Evolutionary conservation across 208 protist genomes (phyloP), one percentile per base, ranked within the genome.

Genomic region (Endotrypanum monterogeii): DNA sequence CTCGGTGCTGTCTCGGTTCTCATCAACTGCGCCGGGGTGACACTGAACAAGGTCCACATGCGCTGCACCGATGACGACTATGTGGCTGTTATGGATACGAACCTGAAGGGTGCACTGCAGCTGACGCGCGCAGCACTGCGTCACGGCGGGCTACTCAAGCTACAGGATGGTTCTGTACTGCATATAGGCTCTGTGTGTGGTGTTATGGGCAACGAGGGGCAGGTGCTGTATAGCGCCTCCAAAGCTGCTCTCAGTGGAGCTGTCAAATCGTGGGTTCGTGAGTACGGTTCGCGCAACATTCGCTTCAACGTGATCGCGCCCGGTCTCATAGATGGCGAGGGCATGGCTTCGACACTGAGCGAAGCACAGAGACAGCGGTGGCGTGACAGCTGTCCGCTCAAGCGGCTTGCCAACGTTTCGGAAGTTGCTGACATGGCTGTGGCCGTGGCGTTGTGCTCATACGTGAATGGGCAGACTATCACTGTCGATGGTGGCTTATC

Each of bases 271-370:
- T 90, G 89, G 76, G 86, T 89, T 16, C 82, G 80, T 50, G 95
- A 98, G 82, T 96, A 97, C 71, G 86, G 90, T 54, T 28, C 60
- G 7, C 90, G 92, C 62, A 88, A 91, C 39, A 69, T 98, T 7
- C 93, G 94, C 69, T 96, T 97, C 67, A 98, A 98, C 78, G 91
- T 97, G 1, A 87, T 98, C 41, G 87, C 90, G 0, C 96, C 96
- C 3, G 95, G 94, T 7, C 81, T 97, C 30, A 88, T 98, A 25
- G 91, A 94, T 37, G 95, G 92, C 11, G 82, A 90, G 18, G 90
- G 89, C 25, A 98, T 98, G 94, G 80, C 76, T 9, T 70, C 67
- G 18, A 71, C 78, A 5, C 74, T 98, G 65, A 86, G 73, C 8
- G 85, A 77, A 25, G 77, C 44, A 35, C 89, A 95, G 75, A 81